Percentiles rank a stretch among this genome's conserved stretches.
These are phyloP conservation scores for Huntiella moniliformis DNA, from an alignment of 2,329 filamentous ascomycete species.

Conservation along the genomic window DNA sequence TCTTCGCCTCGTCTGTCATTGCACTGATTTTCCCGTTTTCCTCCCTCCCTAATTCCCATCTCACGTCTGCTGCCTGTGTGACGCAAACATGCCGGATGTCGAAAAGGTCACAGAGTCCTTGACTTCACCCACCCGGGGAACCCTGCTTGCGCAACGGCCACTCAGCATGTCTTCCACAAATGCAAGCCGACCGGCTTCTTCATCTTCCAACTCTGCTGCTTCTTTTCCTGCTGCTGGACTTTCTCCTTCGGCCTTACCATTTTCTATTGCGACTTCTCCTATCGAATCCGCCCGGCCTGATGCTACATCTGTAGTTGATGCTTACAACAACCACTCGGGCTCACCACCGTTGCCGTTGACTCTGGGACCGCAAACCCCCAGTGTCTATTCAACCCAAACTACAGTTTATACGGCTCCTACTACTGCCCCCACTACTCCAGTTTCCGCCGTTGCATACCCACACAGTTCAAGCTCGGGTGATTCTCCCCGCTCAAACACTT, in stretches of 20 bases:
- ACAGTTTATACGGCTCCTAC: not conserved
- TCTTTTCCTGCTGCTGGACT: not conserved
- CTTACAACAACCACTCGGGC: not conserved
- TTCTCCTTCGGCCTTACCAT: conserved; percentile 1
- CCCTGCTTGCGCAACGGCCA: conserved; percentile 3
- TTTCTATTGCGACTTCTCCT: conserved; percentile 2
- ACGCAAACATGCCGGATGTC: conserved; percentile 9
- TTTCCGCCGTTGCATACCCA: not conserved
- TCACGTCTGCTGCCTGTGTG: conserved; percentile 3
- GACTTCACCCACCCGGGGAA: conserved; percentile 3
- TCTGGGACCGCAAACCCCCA: no score
- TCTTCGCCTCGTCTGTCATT: not conserved
- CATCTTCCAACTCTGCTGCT: conserved; percentile 6
- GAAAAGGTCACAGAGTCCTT: conserved; percentile 4
- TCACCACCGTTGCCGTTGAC: not conserved
- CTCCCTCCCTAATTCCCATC: not conserved
- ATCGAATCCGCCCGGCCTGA: not conserved
- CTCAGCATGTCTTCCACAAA: conserved; percentile 8
- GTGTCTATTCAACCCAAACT: no score
- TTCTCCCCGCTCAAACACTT: not conserved
- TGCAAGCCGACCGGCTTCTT: conserved; percentile 9
- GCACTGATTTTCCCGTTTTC: not conserved
- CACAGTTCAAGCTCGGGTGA: conserved; percentile 1
- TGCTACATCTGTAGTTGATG: no score
- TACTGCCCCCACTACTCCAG: conserved; percentile 6